Conservation (phyloP, 2,329 filamentous ascomycete genomes). For the Ceratocystis smalleyi region DNA sequence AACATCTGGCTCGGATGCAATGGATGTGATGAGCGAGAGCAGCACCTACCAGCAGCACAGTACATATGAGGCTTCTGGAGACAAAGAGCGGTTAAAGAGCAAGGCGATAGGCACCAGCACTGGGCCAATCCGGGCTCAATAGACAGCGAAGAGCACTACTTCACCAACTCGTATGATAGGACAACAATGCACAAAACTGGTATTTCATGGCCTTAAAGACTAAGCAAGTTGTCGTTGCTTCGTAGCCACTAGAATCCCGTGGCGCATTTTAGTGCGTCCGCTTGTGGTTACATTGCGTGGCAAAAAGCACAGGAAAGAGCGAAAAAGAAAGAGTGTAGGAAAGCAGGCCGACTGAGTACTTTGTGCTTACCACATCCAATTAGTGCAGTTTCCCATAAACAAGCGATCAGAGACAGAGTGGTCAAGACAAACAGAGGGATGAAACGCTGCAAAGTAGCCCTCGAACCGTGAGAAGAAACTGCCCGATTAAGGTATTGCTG, state of each 20-base stretch:
- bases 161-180: not conserved
- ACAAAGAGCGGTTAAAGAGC: not conserved
- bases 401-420: not conserved
- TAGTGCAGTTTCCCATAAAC: too few species aligned
- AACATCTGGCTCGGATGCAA: not conserved
- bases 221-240: not conserved
- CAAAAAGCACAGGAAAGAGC: not conserved
- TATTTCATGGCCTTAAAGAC: not conserved
- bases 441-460: not conserved
- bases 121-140: too few species aligned
- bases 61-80: not conserved
- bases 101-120: too few species aligned
- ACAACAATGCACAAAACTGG: not conserved
- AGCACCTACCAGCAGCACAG: not conserved
- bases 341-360: not conserved
- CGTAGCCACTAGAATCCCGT: not conserved
- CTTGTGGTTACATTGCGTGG: not conserved
- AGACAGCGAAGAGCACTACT: too few species aligned
- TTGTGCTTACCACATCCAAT: not conserved
- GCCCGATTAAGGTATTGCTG: not conserved
- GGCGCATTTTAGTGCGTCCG: not conserved
- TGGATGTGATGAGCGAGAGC: not conserved
- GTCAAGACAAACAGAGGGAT: not conserved
- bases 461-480: not conserved
- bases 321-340: not conserved